Percentiles rank a stretch among this genome's conserved stretches.
Evolutionary conservation across 345 rosid species (phyloP).

Genomic region (Microthlaspi erraticum): DNA sequence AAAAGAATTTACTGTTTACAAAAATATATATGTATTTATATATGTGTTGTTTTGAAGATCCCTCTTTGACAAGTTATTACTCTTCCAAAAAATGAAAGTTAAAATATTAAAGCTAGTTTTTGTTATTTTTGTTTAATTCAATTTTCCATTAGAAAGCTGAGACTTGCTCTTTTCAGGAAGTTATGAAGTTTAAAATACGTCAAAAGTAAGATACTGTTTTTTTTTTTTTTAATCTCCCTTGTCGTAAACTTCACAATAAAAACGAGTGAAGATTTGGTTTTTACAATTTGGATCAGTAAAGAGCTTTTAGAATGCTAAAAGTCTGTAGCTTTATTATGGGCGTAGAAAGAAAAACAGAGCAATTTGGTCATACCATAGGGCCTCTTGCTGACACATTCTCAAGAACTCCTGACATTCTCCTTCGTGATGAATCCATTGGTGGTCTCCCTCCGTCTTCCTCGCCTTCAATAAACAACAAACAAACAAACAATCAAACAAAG

Average conservation of each 20-base stretch:
- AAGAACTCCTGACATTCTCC: constrained; percentile 71
- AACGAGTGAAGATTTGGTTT: constrained; percentile 7
- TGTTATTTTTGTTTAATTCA: neutral
- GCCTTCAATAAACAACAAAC: constrained; percentile 49
- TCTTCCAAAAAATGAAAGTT: neutral
- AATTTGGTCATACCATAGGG: constrained; percentile 55
- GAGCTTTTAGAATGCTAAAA: constrained; percentile 24
- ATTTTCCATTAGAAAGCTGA: neutral
- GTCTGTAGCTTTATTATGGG: neutral
- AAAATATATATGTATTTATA: neutral
- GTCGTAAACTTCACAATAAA: constrained; percentile 9
- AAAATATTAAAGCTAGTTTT: neutral
- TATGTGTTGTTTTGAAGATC: neutral
- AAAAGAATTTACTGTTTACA: no score
- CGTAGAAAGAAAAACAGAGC: constrained; percentile 17
- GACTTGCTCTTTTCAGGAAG: neutral
- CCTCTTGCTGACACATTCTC: constrained; percentile 34
- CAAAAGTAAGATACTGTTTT: neutral
- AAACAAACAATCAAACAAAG: constrained; percentile 32
- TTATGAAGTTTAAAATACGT: neutral
- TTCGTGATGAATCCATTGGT: constrained; percentile 70
- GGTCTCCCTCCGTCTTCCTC: constrained; percentile 62
- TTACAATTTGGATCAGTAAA: constrained; percentile 28
- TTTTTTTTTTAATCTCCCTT: neutral
- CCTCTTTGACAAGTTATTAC: neutral